Evolutionary conservation across 257 asterid species (phyloP).

Genomic region (Mentha longifolia): DNA sequence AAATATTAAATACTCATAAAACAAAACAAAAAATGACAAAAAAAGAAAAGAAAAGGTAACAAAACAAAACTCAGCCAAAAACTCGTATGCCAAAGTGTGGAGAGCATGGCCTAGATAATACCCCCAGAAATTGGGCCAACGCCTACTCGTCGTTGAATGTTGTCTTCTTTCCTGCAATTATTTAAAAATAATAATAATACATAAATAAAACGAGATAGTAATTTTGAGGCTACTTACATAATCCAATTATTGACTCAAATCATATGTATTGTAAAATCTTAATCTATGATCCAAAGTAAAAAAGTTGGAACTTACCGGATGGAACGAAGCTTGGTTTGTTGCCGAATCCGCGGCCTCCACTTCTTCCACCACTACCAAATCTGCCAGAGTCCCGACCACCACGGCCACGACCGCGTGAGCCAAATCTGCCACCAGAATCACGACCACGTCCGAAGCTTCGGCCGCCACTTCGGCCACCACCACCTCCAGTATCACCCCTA

Average conservation of each 20-base stretch:
- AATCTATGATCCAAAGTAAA: neutral
- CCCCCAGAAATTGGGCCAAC: neutral
- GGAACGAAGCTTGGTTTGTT: constrained; percentile 48
- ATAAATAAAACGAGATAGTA: too few relatives aligned
- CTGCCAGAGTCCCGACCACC: constrained; percentile 20
- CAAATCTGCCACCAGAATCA: too few relatives aligned
- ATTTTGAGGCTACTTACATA: neutral
- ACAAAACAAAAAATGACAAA: neutral
- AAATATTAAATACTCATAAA: neutral
- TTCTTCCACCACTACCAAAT: constrained; percentile 38
- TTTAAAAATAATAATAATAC: too few relatives aligned
- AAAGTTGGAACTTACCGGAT: constrained; percentile 37
- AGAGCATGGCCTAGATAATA: neutral
- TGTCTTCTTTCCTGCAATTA: constrained; percentile 32
- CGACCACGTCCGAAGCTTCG: constrained; percentile 1
- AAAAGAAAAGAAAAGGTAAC: neutral
- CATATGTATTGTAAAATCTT: neutral
- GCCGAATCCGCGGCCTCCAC: constrained; percentile 52
- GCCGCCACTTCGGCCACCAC: constrained; percentile 50
- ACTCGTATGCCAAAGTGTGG: neutral
- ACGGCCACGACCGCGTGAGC: constrained; percentile 12
- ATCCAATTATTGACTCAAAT: neutral
- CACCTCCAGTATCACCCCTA: constrained; percentile 39
- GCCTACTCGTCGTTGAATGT: constrained; percentile 22
- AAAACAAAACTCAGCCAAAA: constrained; percentile 4